Percentiles rank a stretch among this genome's conserved stretches.
Conservation (phyloP, 1,284 basidiomycete species). For the Heterobasidion irregulare region DNA sequence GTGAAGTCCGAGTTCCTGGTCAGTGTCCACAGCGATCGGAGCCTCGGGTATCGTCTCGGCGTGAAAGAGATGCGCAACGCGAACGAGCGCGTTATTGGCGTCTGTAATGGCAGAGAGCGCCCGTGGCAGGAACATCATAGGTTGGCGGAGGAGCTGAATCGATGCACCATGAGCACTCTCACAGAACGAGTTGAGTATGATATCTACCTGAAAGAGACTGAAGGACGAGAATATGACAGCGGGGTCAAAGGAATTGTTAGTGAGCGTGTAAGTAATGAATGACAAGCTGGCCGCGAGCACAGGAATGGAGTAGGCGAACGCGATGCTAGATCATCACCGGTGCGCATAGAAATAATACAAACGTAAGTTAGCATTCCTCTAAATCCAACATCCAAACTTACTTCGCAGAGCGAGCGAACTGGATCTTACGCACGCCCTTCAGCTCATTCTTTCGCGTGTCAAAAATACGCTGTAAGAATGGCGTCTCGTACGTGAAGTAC, state of each 20-base stretch:
- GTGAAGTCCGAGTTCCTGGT: constrained; percentile 49
- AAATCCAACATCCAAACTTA: constrained; percentile 20
- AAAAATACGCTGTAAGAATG: constrained; percentile 62
- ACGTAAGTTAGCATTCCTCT: not conserved
- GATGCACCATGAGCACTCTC: constrained; percentile 26
- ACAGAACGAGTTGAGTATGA: constrained; percentile 46
- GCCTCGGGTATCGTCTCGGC: constrained; percentile 66
- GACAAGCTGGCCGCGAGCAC: constrained; percentile 68
- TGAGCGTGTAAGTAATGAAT: constrained; percentile 64
- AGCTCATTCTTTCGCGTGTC: constrained; percentile 49
- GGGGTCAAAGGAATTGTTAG: constrained; percentile 46
- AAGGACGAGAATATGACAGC: constrained; percentile 67
- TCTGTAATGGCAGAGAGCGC: constrained; percentile 75
- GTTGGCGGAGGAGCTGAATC: constrained; percentile 66
- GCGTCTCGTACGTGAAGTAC: constrained; percentile 75
- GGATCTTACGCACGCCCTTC: constrained; percentile 45
- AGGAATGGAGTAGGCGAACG: constrained; percentile 47
- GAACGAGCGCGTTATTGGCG: constrained; percentile 65
- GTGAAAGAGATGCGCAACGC: constrained; percentile 66
- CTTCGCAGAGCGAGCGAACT: constrained; percentile 57
- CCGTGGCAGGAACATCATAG: constrained; percentile 38
- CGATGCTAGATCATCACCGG: constrained; percentile 27
- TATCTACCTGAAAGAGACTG: constrained; percentile 51
- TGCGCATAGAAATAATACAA: too few species aligned
- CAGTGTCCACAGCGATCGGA: constrained; percentile 23